Evolutionary conservation across 805 yeast genomes (phyloP).

Genomic region (Yamadazyma takamatsuzukensis): DNA sequence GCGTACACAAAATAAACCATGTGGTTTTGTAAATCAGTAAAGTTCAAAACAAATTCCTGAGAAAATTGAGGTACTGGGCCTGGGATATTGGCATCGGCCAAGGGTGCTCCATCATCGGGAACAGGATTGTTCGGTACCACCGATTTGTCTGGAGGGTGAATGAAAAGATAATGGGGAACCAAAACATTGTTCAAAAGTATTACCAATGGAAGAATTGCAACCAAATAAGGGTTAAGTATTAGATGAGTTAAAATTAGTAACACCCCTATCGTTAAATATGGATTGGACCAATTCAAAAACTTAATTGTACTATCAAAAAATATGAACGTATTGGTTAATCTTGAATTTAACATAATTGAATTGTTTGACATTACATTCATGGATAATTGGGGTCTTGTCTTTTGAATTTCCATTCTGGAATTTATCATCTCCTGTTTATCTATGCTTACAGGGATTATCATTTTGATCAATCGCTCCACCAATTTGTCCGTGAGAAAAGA

Average conservation of each 20-base stretch:
- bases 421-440: constrained; percentile 45
- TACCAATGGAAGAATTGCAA: constrained; percentile 53
- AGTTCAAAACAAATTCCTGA: constrained; percentile 70
- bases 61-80: constrained; percentile 77
- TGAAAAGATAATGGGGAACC: constrained; percentile 60
- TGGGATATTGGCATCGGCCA: constrained; percentile 48
- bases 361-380: constrained; percentile 68
- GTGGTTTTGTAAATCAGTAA: constrained; percentile 82
- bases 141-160: constrained; percentile 60
- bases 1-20: constrained; percentile 60
- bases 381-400: constrained; percentile 63
- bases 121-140: constrained; percentile 24
- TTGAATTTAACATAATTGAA: constrained; percentile 56
- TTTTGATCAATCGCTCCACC: constrained; percentile 64
- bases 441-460: constrained; percentile 65
- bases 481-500: constrained; percentile 58
- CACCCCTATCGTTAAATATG: constrained; percentile 57
- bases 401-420: constrained; percentile 57
- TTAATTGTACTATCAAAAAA: constrained; percentile 53
- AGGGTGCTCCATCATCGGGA: constrained; percentile 44
- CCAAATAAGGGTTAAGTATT: constrained; percentile 57
- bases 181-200: constrained; percentile 52
- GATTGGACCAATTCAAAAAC: constrained; percentile 62
- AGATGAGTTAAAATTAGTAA: constrained; percentile 48
- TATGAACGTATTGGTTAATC: constrained; percentile 61